These are phyloP conservation scores for Solioccasus polychromus DNA, from an alignment of 768 basidiomycete genomes.

Conservation along the genomic window DNA sequence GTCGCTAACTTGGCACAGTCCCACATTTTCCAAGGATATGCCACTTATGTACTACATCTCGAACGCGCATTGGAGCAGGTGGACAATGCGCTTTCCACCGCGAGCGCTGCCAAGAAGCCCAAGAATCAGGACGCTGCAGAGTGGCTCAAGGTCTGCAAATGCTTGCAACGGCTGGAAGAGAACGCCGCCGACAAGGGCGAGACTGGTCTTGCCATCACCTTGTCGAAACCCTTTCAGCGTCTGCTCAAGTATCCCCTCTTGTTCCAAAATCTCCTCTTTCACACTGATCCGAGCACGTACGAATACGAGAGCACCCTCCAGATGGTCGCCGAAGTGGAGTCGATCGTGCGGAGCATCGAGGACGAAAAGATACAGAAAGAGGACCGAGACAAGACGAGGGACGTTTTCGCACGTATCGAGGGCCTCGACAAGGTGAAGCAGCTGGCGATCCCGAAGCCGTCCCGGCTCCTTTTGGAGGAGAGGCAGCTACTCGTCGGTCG, in stretches of 20 bases:
- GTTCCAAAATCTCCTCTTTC: slow-evolving; percentile 95
- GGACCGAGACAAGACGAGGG: slow-evolving; percentile 91
- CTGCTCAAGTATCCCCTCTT: slow-evolving; percentile 95
- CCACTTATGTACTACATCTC: slow-evolving; percentile 90
- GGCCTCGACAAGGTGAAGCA: slow-evolving; percentile 93
- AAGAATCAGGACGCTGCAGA: slow-evolving; percentile 80
- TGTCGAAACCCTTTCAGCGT: slow-evolving; percentile 96
- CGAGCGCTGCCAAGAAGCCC: slow-evolving; percentile 65
- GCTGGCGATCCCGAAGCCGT: slow-evolving; percentile 86
- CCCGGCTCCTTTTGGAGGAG: slow-evolving; percentile 85
- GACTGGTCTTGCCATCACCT: slow-evolving; percentile 89
- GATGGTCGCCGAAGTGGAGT: slow-evolving; percentile 97
- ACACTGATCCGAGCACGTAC: slow-evolving; percentile 94
- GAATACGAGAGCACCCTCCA: slow-evolving; percentile 95
- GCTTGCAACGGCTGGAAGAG: slow-evolving; percentile 75
- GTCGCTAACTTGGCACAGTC: slow-evolving; percentile 51
- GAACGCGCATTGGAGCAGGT: slow-evolving; percentile 88
- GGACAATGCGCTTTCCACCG: slow-evolving; percentile 68
- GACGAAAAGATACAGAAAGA: slow-evolving; percentile 98
- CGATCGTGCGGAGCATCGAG: slow-evolving; percentile 93
- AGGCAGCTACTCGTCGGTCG: slow-evolving; percentile 45
- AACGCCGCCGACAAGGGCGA: slow-evolving; percentile 83
- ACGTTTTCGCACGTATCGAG: slow-evolving; percentile 94
- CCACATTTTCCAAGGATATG: slow-evolving; percentile 91
- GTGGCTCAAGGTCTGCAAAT: slow-evolving; percentile 74